Conservation (phyloP, 176 grass and related monocot species). For the Phyllostachys edulis region DNA sequence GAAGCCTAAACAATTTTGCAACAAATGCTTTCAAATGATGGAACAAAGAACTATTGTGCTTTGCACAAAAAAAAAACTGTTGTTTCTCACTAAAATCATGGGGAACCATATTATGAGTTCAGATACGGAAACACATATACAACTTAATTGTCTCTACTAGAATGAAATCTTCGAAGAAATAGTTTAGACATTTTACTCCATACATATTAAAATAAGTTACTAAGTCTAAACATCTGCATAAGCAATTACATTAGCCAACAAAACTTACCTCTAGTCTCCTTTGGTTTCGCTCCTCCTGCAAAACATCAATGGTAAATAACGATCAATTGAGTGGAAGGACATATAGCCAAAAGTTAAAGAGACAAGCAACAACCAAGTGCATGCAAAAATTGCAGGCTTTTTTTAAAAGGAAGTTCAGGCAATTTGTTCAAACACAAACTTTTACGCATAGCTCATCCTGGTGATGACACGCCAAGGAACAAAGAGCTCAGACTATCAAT, state of each 20-base stretch:
- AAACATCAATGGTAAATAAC: constrained; percentile 16
- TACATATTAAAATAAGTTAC: not conserved
- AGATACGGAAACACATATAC: not conserved
- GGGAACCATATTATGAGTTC: not conserved
- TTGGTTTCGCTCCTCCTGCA: constrained; percentile 63
- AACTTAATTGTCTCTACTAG: not conserved
- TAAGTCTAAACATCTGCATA: not conserved
- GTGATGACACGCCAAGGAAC: not conserved
- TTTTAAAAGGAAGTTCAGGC: not conserved
- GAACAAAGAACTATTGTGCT: not conserved
- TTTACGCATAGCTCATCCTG: not conserved
- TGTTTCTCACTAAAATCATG: not conserved
- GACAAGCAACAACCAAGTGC: not conserved
- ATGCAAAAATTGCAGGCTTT: not conserved
- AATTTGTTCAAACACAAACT: not conserved
- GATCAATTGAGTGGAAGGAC: constrained; percentile 2
- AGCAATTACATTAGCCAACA: not conserved
- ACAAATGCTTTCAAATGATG: not conserved
- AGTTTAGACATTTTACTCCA: not conserved
- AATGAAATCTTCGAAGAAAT: not conserved
- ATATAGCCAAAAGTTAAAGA: not conserved
- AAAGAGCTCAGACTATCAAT: not conserved
- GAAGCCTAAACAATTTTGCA: not conserved
- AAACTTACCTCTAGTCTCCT: constrained; percentile 70
- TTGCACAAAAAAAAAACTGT: too few relatives aligned